Evolutionary conservation across 1,139 yeast genomes (phyloP).

Genomic region (Sugiyamaella novakii): DNA sequence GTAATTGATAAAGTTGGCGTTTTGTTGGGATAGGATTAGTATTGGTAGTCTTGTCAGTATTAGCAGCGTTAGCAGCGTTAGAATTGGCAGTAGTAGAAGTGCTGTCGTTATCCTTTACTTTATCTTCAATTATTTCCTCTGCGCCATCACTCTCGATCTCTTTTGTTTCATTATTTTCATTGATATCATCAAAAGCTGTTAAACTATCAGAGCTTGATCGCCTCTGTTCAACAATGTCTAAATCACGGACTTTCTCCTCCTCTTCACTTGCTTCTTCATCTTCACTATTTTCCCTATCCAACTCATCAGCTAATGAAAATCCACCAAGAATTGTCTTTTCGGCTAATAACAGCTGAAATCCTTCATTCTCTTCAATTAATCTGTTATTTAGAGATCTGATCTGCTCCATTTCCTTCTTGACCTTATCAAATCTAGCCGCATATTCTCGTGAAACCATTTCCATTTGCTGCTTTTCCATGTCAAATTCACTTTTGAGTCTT

Average conservation of each 20-base stretch:
- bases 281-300: conserved; percentile 12
- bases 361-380: conserved; percentile 42
- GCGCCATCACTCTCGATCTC: background rate
- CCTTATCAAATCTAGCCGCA: conserved; percentile 34
- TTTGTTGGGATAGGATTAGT: too few species aligned
- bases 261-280: background rate
- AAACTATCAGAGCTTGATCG: background rate
- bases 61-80: background rate
- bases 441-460: conserved; percentile 40
- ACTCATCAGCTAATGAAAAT: conserved; percentile 35
- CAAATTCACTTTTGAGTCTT: conserved; percentile 32
- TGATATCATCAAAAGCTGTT: background rate
- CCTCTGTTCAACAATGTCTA: conserved; percentile 2
- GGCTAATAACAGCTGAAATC: conserved; percentile 41
- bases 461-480: conserved; percentile 36
- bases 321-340: conserved; percentile 40
- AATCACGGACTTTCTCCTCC: conserved; percentile 11
- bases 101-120: background rate
- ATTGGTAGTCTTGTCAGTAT: too few species aligned
- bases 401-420: conserved; percentile 37
- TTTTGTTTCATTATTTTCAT: background rate
- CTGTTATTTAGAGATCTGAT: conserved; percentile 35
- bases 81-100: background rate
- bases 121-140: background rate
- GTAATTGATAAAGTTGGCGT: conserved; percentile 28